Base-by-base conservation (phyloP, 2,329 filamentous ascomycete genomes). In the Stachybotrys chlorohalonatus region DNA sequence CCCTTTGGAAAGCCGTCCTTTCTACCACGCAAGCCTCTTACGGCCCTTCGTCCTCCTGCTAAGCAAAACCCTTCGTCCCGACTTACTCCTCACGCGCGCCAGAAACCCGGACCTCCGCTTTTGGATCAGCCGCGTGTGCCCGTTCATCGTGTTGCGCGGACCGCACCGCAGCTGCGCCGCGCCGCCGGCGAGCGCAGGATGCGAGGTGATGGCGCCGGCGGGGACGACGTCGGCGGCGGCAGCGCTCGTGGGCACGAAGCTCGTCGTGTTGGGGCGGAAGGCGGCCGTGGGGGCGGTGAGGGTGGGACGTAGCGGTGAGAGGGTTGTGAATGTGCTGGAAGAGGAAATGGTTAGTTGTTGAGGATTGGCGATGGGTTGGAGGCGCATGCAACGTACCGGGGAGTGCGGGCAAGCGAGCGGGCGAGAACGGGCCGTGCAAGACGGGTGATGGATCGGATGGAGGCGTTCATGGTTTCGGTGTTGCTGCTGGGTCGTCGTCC, bases 91-190 rank as follows among this genome's bases (percentile, higher is more conserved):
- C 59, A 75, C 66, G 45, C 81, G 71, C 59, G 71, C 74, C 51
- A 85, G 66, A 61, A 83, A 85, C 1, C 82, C 82, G 59, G 79
- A 76, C 59, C 81, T 74, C 30, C 81, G 74, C 74, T 84, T 84
- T 68, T 83, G 79, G 13, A 83, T 66, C 53, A 84, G 70, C 42
- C 81, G 74, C 54, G 77, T 81, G 54, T 75, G 69, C 52, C 74
- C 69, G 54, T 78, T 75, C 78, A 83, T 78, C 36, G 79, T 84
- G 63, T 81, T 75, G 56, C 81, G 76, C 51, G 81, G 81, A 1
- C 79, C 81, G 70, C 77, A 84, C 54, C 81, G 78, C 59, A 83
- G 70, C 69, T 83, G 80, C 65, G 68, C 66, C 51, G 69, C 74
- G 6, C 64, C 67, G n/a, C 70, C 74, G 6, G 64, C 67, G n/a